Evolutionary conservation across 768 basidiomycete species (phyloP), one percentile per base, ranked within the genome.

Genomic region (Favolaschia claudopus): DNA sequence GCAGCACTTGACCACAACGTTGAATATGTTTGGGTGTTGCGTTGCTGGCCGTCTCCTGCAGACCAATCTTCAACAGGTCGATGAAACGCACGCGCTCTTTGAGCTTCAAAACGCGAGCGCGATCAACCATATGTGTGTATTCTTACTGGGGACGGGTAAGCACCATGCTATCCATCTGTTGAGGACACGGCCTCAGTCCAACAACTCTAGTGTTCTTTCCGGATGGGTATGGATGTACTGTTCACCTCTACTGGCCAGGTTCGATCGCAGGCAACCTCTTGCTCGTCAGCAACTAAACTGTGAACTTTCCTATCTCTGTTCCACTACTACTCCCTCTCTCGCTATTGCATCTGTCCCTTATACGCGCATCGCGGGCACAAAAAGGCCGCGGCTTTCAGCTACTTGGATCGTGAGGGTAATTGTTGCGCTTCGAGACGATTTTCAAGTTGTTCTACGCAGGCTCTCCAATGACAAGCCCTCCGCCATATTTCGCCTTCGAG

Each of bases 391-490:
- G 93, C 3, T 94, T 93, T 63, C 93, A 93, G 70, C 72, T 95
- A 25, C 77, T 96, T 9, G 93, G 93, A 68, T 91, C 92, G 93
- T 92, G 65, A 67, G 91, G 76, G 33, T 9, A 7, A 4, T 27
- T 25, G n/a, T 37, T 28, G 19, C 55, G 19, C 37, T 34, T 42
- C 22, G 1, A n/a, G 17, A 31, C 33, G 2, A 20, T 27, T 17
- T 29, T 50, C 37, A 55, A 27, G 24, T 13, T n/a, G n/a, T n/a
- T 13, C n/a, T 14, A 6, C 31, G 13, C 62, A 95, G 93, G 87
- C 80, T 96, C 24, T 92, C 92, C 14, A 94, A 94, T 69, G 92
- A 93, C 29, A 94, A 94, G 69, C 93, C 93, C 0, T 93, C 92
- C 12, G 91, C 92, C 1, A 92, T 95, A 68, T 94, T 94, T 76